These are phyloP conservation scores for Exobasidium cylindrosporum DNA, from an alignment of 1,284 basidiomycete species.

Conservation along the genomic window DNA sequence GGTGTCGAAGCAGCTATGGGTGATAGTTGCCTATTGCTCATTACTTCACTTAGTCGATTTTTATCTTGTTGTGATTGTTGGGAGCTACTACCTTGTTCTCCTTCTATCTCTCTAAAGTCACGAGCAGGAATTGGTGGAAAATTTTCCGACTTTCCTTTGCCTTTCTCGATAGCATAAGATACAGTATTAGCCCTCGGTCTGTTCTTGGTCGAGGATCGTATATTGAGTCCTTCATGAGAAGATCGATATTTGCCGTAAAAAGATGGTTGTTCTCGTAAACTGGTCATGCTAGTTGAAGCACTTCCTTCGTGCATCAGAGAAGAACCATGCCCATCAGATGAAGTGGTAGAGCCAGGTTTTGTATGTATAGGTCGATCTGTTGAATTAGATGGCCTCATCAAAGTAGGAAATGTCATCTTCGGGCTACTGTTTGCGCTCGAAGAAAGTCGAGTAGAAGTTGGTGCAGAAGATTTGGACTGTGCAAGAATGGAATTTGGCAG, in stretches of 20 bases:
- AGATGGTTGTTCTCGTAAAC: slow-evolving; percentile 5
- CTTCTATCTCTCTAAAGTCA: too few relatives aligned
- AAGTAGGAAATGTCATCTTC: neutral
- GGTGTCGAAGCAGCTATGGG: slow-evolving; percentile 2
- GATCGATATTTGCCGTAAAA: neutral
- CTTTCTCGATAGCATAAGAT: neutral
- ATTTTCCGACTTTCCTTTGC: neutral
- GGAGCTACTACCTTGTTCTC: too few relatives aligned
- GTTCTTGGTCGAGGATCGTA: neutral
- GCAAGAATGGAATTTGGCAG: neutral
- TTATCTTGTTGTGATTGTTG: too few relatives aligned
- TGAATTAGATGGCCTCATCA: neutral
- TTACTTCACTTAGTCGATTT: neutral
- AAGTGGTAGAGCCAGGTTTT: neutral
- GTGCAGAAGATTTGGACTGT: neutral
- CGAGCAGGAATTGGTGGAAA: too few relatives aligned
- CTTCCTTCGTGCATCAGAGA: slow-evolving; percentile 1
- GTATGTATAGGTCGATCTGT: neutral
- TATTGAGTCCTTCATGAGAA: neutral
- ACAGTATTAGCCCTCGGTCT: neutral
- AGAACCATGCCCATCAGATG: neutral
- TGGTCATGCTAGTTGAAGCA: slow-evolving; percentile 16
- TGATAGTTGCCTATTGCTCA: neutral
- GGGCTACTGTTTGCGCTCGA: neutral
- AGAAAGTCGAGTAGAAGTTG: neutral